phyloP scores from a whole-genome alignment of 2,329 filamentous ascomycete genomes.

The Elsinoe batatas region DNA sequence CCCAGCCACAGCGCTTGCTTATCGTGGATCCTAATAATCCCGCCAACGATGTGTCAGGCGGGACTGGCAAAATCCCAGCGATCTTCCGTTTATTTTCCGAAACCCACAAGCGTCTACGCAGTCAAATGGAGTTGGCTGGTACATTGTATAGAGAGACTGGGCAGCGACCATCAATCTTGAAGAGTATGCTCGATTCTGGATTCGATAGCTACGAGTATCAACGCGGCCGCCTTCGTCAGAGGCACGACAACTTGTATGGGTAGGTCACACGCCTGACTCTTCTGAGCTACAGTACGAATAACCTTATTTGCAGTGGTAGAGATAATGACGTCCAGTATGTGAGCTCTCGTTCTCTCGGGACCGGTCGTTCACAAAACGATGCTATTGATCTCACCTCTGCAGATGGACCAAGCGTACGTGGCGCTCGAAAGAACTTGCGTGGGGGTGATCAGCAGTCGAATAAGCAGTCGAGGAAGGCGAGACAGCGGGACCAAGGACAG shows the following conservation, averaged over 20 bases:
- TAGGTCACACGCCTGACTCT: constrained; percentile 8
- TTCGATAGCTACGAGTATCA: constrained; percentile 66
- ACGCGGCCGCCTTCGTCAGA: constrained; percentile 48
- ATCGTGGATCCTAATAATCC: constrained; percentile 87
- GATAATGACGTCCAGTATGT: constrained; percentile 1
- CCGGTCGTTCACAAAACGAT: background rate
- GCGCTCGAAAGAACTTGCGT: background rate
- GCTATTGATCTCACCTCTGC: constrained; percentile 7
- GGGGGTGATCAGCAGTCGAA: background rate
- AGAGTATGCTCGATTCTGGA: constrained; percentile 63
- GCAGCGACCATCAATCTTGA: constrained; percentile 51
- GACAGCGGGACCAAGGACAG: background rate
- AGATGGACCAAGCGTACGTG: background rate
- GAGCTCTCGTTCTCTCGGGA: background rate
- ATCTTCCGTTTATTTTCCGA: constrained; percentile 62
- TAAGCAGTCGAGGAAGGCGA: background rate
- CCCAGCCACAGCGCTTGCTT: constrained; percentile 58
- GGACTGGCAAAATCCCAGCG: constrained; percentile 58
- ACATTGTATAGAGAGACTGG: constrained; percentile 23
- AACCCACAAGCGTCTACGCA: constrained; percentile 47
- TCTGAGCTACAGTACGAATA: constrained; percentile 1
- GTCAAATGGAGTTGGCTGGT: constrained; percentile 33
- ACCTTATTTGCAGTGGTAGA: constrained; percentile 4
- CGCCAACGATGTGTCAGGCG: constrained; percentile 81
- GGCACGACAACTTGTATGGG: constrained; percentile 12